Conservation (phyloP, 2,329 filamentous ascomycete species). For the Shiraia bambusicola region DNA sequence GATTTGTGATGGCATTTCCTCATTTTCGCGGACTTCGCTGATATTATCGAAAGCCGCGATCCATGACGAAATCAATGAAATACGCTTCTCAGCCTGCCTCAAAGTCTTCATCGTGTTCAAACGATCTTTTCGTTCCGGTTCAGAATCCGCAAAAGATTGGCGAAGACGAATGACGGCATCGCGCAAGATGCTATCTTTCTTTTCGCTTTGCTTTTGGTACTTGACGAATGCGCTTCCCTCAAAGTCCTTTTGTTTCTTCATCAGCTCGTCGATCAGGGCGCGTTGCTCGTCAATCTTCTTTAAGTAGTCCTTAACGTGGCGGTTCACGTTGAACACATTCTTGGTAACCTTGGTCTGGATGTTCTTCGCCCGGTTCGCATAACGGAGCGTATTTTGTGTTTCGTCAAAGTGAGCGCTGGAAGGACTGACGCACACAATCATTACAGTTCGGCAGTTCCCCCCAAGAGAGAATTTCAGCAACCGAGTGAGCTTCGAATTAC, state of each 20-base stretch:
- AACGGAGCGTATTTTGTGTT: slow-evolving; percentile 95
- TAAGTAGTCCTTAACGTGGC: slow-evolving; percentile 97
- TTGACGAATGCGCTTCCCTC: slow-evolving; percentile 82
- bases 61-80: slow-evolving; percentile 85
- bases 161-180: slow-evolving; percentile 82
- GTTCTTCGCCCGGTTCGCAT: slow-evolving; percentile 97
- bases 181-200: slow-evolving; percentile 71
- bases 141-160: slow-evolving; percentile 78
- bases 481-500: slow-evolving; percentile 95
- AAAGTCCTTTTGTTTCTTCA: slow-evolving; percentile 86
- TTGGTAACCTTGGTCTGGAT: slow-evolving; percentile 99
- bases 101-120: slow-evolving; percentile 78
- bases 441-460: slow-evolving; percentile 97
- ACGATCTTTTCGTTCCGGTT: slow-evolving; percentile 75
- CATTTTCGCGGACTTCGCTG: slow-evolving; percentile 70
- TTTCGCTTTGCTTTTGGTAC: slow-evolving; percentile 87
- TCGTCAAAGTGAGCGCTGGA: slow-evolving; percentile 97
- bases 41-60: slow-evolving; percentile 86
- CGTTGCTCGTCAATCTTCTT: slow-evolving; percentile 99
- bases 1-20: slow-evolving; percentile 61
- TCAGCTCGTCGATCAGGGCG: slow-evolving; percentile 92
- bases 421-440: slow-evolving; percentile 98
- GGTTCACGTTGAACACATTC: slow-evolving; percentile 98
- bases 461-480: slow-evolving; percentile 95
- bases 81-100: slow-evolving; percentile 79